phyloP scores from a whole-genome alignment of 2,329 filamentous ascomycete genomes.

The Epicoccum nigrum region DNA sequence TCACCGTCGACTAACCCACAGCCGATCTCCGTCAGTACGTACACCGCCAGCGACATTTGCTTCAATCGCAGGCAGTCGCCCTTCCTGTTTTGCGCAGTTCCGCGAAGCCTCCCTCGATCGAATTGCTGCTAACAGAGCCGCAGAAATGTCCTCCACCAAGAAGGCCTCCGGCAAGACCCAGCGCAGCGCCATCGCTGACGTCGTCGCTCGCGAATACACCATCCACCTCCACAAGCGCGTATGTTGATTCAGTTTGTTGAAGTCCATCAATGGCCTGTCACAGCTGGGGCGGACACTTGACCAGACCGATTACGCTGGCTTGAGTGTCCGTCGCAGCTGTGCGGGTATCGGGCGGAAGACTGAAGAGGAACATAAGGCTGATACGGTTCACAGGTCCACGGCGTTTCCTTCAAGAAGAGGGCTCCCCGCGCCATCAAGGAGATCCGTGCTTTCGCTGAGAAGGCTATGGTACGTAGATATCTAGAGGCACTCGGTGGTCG shows the following conservation, averaged over 20 bases:
- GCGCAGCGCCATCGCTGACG: constrained; percentile 97
- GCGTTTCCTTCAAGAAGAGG: constrained; percentile 99
- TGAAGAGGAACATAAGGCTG: constrained; percentile 53
- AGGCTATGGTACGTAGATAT: constrained; percentile 86
- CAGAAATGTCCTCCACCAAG: constrained; percentile 55
- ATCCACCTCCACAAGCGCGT: constrained; percentile 99
- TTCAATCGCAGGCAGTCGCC: constrained; percentile 1
- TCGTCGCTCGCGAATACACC: constrained; percentile 99
- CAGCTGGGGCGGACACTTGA: constrained; percentile 23
- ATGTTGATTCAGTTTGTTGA: constrained; percentile 76
- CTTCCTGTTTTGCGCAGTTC: neutral
- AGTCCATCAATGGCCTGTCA: constrained; percentile 66
- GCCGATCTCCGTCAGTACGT: constrained; percentile 37
- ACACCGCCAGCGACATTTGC: constrained; percentile 2
- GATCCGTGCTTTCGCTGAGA: constrained; percentile 91
- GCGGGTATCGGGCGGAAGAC: constrained; percentile 70
- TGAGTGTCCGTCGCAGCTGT: constrained; percentile 17
- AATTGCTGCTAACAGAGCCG: constrained; percentile 25
- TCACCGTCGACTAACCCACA: constrained; percentile 37
- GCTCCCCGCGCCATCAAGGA: constrained; percentile 99
- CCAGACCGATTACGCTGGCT: constrained; percentile 30
- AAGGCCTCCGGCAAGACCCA: constrained; percentile 69
- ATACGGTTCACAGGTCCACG: constrained; percentile 79
- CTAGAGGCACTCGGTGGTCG: neutral
- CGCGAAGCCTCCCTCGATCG: neutral